phyloP scores from a whole-genome alignment of 208 protist species.

The Perkinsela sp. region DNA sequence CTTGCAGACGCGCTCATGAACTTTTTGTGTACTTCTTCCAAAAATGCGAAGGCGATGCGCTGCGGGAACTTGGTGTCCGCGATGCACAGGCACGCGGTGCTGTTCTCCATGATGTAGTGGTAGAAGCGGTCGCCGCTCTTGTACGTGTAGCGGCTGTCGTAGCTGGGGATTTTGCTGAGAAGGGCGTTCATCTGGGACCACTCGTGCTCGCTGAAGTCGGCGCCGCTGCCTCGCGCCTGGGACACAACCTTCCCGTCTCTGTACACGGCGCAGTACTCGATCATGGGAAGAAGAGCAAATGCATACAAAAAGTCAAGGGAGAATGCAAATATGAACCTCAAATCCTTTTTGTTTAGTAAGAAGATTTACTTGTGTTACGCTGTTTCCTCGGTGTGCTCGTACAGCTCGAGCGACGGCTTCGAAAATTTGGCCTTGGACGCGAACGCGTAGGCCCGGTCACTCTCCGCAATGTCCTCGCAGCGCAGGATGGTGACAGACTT shows the following conservation, averaged over 20 bases:
- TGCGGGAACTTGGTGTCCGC: slow-evolving; percentile 17
- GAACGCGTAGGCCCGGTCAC: background rate
- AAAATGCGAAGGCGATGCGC: slow-evolving; percentile 24
- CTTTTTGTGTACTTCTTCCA: slow-evolving; percentile 17
- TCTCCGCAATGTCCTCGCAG: background rate
- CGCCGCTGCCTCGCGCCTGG: background rate
- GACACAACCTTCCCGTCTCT: background rate
- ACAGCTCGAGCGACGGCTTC: too few species aligned
- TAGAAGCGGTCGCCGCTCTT: slow-evolving; percentile 26
- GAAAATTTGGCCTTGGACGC: background rate
- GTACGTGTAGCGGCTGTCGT: slow-evolving; percentile 39
- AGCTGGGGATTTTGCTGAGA: slow-evolving; percentile 23
- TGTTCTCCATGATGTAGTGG: slow-evolving; percentile 51
- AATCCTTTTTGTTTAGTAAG: too few species aligned
- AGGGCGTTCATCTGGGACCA: slow-evolving; percentile 6
- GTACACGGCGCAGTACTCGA: background rate
- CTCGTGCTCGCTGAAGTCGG: background rate
- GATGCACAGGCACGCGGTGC: slow-evolving; percentile 35
- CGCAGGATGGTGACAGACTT: background rate
- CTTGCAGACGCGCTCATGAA: slow-evolving; percentile 19
- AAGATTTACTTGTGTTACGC: too few species aligned
- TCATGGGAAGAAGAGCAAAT: too few species aligned
- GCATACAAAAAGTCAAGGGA: too few species aligned
- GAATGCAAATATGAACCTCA: too few species aligned
- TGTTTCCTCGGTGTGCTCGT: too few species aligned